A percentile compares a stretch with the other conserved stretches of the same genome.
These are phyloP conservation scores for Coriaria nepalensis DNA, from an alignment of 306 rosid genomes.

Conservation along the genomic window DNA sequence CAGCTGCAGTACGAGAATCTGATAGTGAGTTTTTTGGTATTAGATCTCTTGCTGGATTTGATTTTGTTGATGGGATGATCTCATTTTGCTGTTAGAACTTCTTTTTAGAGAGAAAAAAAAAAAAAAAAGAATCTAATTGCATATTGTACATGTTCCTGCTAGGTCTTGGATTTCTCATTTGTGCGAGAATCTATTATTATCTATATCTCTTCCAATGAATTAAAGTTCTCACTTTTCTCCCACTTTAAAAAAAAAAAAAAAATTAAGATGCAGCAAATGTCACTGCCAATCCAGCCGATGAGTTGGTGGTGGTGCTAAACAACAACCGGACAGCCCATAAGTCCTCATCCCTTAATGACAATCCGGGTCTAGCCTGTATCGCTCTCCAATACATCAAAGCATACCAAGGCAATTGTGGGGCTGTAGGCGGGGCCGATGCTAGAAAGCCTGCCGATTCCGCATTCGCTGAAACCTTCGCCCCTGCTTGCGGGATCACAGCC, in stretches of 20 bases:
- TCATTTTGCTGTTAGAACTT: neutral
- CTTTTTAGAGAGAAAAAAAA: neutral
- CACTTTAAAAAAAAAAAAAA: too few species aligned
- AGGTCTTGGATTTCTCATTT: slow-evolving; percentile 3
- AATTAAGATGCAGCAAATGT: slow-evolving; percentile 29
- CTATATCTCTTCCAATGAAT: neutral
- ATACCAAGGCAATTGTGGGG: slow-evolving; percentile 54
- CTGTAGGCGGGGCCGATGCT: slow-evolving; percentile 72
- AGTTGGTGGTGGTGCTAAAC: slow-evolving; percentile 27
- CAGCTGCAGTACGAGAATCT: neutral
- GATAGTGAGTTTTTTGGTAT: neutral
- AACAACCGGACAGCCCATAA: slow-evolving; percentile 33
- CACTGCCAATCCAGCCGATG: slow-evolving; percentile 39
- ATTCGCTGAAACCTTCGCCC: slow-evolving; percentile 64
- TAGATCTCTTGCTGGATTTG: neutral
- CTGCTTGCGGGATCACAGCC: slow-evolving; percentile 53
- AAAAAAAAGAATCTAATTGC: neutral
- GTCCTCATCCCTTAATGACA: slow-evolving; percentile 25
- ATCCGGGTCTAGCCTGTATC: slow-evolving; percentile 78
- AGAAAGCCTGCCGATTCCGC: slow-evolving; percentile 75
- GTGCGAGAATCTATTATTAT: neutral
- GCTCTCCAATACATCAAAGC: slow-evolving; percentile 88
- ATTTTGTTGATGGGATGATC: neutral
- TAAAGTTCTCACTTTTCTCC: too few species aligned
- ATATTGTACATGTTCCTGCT: neutral